Evolutionary conservation across 306 rosid genomes (phyloP), one percentile per base, ranked within the genome.

Genomic region (Oemleria cerasiformis): DNA sequence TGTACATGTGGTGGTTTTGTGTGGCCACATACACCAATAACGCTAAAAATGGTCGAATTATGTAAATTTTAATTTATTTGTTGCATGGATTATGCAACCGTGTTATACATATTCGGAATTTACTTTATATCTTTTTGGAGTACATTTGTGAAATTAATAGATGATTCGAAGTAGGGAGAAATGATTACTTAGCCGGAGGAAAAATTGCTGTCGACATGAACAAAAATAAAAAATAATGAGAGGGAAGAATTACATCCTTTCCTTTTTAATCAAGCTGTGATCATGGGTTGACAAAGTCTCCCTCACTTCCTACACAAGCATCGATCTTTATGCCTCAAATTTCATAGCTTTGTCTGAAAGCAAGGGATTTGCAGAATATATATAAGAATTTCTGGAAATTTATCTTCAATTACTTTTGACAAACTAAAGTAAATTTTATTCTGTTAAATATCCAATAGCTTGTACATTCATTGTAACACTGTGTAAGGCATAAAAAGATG

Each of bases 371-470:
- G 25, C 9, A 2, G 7, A 7, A 47, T 47, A 3, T 13, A 45
- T 45, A 45, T 47, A 61, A 8, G 14, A 61, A 38, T 38, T 38
- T 61, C 65, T 21, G 3, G 14, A 38, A 36, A 39, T 5, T 8
- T 3, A 61, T 36, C 65, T 60, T 60, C 15, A 23, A 59, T 5
- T 59, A 19, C 64, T 34, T 59, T 59, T 59, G 64, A 59, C n/a
- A 57, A 11, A 57, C 17, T 8, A 51, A 51, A 53, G 57, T 3
- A 8, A n/a, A 19, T 43, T 3, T 43, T 16, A 30, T 2, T 30
- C 3, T 25, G 30, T 1, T 58, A 6, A 25, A 30, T 25, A 25
- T 57, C 20, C 55, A 13, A 10, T 44, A 44, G 15, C 48, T 44
- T 44, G 4, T 49, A 50, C 8, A 15, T 49, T 7, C 54, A 49